A percentile compares a stretch with the other conserved stretches of the same genome.
Evolutionary conservation across 257 asterid species (phyloP).

Genomic region (Nicotiana knightiana): DNA sequence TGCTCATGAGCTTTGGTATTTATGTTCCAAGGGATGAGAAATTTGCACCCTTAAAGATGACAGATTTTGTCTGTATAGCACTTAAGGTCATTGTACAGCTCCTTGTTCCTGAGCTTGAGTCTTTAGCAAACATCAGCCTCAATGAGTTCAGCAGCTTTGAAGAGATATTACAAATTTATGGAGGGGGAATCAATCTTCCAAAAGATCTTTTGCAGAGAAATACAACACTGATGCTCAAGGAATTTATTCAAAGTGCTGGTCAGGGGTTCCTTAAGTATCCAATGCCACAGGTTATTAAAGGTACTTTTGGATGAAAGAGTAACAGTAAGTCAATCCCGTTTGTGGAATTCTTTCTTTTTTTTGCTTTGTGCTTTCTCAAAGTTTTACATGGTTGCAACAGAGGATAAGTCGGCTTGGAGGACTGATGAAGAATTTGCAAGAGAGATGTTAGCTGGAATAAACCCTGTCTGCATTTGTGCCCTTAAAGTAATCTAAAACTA

Average conservation of each 20-base stretch:
- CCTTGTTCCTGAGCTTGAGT: conserved; percentile 43
- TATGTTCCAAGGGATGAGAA: conserved; percentile 70
- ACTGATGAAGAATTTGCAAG: conserved; percentile 68
- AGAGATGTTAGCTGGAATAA: conserved; percentile 68
- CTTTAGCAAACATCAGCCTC: conserved; percentile 21
- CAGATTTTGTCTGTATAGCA: conserved; percentile 47
- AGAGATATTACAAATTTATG: conserved; percentile 34
- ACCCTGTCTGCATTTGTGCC: conserved; percentile 50
- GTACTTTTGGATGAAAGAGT: conserved; percentile 22
- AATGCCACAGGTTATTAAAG: conserved; percentile 48
- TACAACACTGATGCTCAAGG: conserved; percentile 37
- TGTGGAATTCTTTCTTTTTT: not conserved
- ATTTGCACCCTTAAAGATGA: conserved; percentile 51
- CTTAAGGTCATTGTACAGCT: conserved; percentile 50
- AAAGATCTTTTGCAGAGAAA: conserved; percentile 20
- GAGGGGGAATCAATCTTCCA: conserved; percentile 42
- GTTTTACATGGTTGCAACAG: conserved; percentile 21
- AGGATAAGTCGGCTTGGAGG: conserved; percentile 58
- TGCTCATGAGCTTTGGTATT: conserved; percentile 37
- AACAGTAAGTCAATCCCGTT: not conserved
- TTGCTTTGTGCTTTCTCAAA: not conserved
- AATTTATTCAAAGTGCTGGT: conserved; percentile 41
- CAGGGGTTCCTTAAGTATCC: conserved; percentile 48
- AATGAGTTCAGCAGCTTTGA: conserved; percentile 53
- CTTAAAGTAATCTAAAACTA: conserved; percentile 29